phyloP scores from a whole-genome alignment of 108 stramenopile genomes.

The Mediolabrus comicus region DNA sequence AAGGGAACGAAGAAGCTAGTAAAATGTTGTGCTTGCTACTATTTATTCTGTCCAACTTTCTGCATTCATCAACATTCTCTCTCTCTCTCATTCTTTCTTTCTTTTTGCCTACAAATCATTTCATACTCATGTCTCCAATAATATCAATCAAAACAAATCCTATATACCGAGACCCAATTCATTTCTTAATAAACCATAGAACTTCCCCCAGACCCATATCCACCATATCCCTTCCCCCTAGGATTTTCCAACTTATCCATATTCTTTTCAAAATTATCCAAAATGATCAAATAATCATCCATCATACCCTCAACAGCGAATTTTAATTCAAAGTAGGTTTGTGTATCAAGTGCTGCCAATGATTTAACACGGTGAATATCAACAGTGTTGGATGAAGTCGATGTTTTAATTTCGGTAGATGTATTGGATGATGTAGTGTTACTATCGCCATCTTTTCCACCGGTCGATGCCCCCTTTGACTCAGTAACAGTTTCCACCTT shows the following conservation, averaged over 20 bases:
- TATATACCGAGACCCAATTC: no score
- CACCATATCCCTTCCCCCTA: constrained; percentile 49
- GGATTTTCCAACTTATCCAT: constrained; percentile 53
- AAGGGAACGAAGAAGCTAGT: no score
- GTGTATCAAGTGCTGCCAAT: constrained; percentile 49
- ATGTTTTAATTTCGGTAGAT: constrained; percentile 33
- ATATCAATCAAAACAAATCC: no score
- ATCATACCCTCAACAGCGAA: constrained; percentile 28
- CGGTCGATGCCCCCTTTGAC: constrained; percentile 34
- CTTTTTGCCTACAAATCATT: no score
- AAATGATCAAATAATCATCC: constrained; percentile 47
- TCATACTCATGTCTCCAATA: no score
- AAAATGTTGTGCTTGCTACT: no score
- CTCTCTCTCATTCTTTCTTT: no score
- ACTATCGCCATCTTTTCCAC: constrained; percentile 58
- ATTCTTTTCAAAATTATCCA: constrained; percentile 64
- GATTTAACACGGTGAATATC: constrained; percentile 34
- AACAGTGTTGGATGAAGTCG: constrained; percentile 4
- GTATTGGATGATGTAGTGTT: constrained; percentile 28
- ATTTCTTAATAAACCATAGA: constrained; percentile 38
- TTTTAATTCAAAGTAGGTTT: constrained; percentile 34
- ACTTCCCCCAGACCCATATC: constrained; percentile 40
- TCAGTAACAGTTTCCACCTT: constrained; percentile 22
- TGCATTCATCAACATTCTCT: no score
- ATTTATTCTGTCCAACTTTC: no score